Evolutionary conservation across 2,329 filamentous ascomycete species (phyloP).

Genomic region (Neonectria hederae): DNA sequence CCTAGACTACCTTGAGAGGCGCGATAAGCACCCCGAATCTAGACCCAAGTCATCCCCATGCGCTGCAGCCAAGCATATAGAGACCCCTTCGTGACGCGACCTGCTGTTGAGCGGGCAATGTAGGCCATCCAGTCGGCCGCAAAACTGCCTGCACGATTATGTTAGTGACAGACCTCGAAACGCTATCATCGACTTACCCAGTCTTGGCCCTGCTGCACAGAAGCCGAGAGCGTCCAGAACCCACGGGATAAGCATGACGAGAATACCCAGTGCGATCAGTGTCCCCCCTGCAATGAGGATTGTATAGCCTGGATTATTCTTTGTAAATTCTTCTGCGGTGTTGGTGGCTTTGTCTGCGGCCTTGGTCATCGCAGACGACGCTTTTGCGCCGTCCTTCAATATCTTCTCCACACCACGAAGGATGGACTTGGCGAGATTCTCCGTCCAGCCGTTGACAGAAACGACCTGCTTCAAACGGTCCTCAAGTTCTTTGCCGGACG

Average conservation of each 20-base stretch:
- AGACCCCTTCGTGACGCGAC: constrained; percentile 25
- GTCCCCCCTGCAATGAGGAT: constrained; percentile 31
- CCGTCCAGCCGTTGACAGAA: constrained; percentile 30
- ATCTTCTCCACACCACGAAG: constrained; percentile 30
- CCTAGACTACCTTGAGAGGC: background rate
- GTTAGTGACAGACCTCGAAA: rapidly evolving
- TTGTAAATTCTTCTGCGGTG: constrained; percentile 29
- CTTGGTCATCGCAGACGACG: constrained; percentile 20
- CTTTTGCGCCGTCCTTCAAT: constrained; percentile 20
- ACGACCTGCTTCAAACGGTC: constrained; percentile 20
- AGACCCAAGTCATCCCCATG: constrained; percentile 30
- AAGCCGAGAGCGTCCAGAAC: constrained; percentile 37
- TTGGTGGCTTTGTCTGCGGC: constrained; percentile 26
- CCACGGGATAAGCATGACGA: constrained; percentile 35
- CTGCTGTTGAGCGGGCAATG: constrained; percentile 22
- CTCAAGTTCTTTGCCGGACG: background rate
- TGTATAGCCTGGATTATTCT: constrained; percentile 31
- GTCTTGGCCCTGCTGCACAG: constrained; percentile 20
- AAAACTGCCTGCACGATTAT: constrained; percentile 26
- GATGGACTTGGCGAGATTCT: constrained; percentile 28
- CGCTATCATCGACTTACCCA: constrained; percentile 19
- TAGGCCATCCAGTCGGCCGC: constrained; percentile 38
- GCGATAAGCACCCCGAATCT: background rate
- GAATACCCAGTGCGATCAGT: constrained; percentile 30
- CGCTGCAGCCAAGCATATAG: constrained; percentile 37